Evolutionary conservation across 2,329 filamentous ascomycete species (phyloP), one percentile per base, ranked within the genome.

Genomic region (Paramyrothecium sp.): DNA sequence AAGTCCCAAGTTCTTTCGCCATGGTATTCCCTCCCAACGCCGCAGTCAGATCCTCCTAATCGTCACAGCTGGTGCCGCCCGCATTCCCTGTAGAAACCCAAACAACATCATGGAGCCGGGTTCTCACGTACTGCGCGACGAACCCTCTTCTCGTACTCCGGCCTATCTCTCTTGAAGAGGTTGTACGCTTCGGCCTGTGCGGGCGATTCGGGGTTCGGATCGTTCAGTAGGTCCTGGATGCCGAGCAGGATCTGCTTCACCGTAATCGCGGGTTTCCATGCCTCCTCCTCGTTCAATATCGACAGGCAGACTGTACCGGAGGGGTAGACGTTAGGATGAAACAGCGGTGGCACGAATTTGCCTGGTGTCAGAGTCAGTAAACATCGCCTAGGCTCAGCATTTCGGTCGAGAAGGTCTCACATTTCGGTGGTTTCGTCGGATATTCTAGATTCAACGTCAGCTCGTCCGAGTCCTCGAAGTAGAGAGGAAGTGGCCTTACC

Each of bases 131-230:
- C 95, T 20, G 97, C 88, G 59, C 90, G 87, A 70, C 86, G 88
- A 61, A 99, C 88, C 62, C 93, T 90, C 74, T 88, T 89, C 77
- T 98, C 93, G 69, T 99, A 99, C 57, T 94, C 92, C 19, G 75
- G 76, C 48, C 87, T 83, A 69, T 99, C 94, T 72, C 92, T 92
- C 81, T 96, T 97, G 74, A 92, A 98, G 12, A 99, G 81, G 68
- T 97, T 97, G 78, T 98, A 99, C 1, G 95, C 96, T 65, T 99
- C 95, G 3, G 95, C 94, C 75, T 99, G 95, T 0, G 95, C 95
- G 0, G 95, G 95, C 1, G 92, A 97, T 53, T 99, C 95, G 3
- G 94, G 95, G 71, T 99, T 99, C 17, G 96, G 95, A 68, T 97
- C 94, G 73, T 99, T 89, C 46, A 99, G 87, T 2, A 99, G 85